Evolutionary conservation across 495 filamentous ascomycete species (phyloP).

Genomic region (Penicillium cosmopolitanum): DNA sequence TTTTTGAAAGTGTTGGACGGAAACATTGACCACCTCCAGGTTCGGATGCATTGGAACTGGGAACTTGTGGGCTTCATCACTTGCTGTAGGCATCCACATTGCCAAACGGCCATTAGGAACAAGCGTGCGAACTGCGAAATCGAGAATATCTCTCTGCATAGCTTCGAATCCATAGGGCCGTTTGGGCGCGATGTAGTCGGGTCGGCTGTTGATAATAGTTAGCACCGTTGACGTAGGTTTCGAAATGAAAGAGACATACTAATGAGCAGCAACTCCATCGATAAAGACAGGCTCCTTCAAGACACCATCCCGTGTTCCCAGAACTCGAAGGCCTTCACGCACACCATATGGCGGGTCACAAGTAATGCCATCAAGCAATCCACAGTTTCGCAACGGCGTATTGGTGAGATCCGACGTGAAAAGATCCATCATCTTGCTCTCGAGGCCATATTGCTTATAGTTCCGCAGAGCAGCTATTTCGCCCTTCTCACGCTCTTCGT

Average conservation of each 20-base stretch:
- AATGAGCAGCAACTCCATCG: conserved; percentile 69
- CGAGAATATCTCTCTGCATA: conserved; percentile 85
- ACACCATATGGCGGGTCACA: conserved; percentile 99
- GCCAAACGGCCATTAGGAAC: conserved; percentile 81
- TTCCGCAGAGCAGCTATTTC: conserved; percentile 67
- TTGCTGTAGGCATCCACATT: conserved; percentile 98
- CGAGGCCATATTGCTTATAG: conserved; percentile 80
- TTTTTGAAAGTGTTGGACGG: conserved; percentile 84
- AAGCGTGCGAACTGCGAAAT: conserved; percentile 76
- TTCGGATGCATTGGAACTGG: conserved; percentile 76
- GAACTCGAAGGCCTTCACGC: conserved; percentile 84
- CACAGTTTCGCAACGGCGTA: conserved; percentile 64
- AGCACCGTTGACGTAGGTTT: conserved; percentile 2
- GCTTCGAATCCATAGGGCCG: conserved; percentile 87
- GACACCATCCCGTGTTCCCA: conserved; percentile 74
- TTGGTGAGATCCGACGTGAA: conserved; percentile 92
- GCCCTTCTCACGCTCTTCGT: conserved; percentile 42
- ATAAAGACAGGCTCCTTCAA: conserved; percentile 63
- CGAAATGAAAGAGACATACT: neutral
- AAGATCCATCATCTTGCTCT: conserved; percentile 65
- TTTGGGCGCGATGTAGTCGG: conserved; percentile 86
- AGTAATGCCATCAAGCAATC: conserved; percentile 84
- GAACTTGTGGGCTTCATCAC: conserved; percentile 74
- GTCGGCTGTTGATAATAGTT: conserved; percentile 52
- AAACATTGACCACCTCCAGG: conserved; percentile 75